phyloP scores from a whole-genome alignment of 331 rosid species.

The Quercus tomentella region DNA sequence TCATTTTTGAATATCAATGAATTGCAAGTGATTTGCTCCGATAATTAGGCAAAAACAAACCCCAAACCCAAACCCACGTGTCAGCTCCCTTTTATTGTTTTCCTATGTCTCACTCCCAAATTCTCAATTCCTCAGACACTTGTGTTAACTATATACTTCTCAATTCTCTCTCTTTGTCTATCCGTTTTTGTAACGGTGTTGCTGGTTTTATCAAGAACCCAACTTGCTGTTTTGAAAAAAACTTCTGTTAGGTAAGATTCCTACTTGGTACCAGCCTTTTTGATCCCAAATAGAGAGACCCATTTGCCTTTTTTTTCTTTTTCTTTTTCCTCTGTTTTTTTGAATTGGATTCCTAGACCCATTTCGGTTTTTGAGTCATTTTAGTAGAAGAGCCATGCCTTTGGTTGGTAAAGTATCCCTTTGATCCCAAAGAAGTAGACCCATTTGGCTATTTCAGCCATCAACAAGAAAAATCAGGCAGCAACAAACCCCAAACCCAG shows the following conservation, averaged over 20 bases:
- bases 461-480: slow-evolving; percentile 1
- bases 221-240: slow-evolving; percentile 5
- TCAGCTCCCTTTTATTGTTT: background rate
- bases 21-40: background rate
- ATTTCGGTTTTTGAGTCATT: slow-evolving; percentile 7
- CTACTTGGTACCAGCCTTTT: background rate
- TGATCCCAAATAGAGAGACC: background rate
- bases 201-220: slow-evolving; percentile 16
- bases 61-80: slow-evolving; percentile 26
- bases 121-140: slow-evolving; percentile 25
- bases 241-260: slow-evolving; percentile 1
- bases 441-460: slow-evolving; percentile 12
- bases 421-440: background rate
- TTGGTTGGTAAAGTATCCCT: background rate
- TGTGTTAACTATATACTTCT: background rate
- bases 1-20: too few relatives aligned
- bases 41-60: background rate
- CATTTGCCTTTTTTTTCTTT: background rate
- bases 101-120: slow-evolving; percentile 21
- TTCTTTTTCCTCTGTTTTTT: too few relatives aligned
- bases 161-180: background rate
- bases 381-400: background rate
- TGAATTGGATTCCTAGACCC: background rate
- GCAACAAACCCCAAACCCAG: too few relatives aligned
- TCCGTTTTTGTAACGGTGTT: background rate